Conservation (phyloP, 2,329 filamentous ascomycete species). For the Leptographium galeiforme region DNA sequence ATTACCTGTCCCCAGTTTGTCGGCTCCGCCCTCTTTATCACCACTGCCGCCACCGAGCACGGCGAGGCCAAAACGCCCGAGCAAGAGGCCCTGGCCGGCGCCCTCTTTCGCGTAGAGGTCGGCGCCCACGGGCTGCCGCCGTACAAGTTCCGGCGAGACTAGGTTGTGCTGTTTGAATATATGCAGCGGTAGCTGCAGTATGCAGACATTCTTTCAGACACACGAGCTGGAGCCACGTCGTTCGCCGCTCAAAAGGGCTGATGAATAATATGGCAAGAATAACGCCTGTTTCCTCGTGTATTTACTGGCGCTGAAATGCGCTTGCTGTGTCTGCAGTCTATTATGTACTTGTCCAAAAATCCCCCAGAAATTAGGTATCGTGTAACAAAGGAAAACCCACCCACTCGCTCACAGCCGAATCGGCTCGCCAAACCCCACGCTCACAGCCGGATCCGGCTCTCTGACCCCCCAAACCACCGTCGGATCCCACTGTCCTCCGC, state of each 20-base stretch:
- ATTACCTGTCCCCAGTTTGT: conserved; percentile 73
- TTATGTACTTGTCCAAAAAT: background rate
- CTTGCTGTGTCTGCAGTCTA: background rate
- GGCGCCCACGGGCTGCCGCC: conserved; percentile 51
- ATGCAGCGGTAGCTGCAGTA: no score
- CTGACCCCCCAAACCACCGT: conserved; percentile 42
- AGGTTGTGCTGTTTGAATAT: no score
- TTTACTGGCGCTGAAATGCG: no score
- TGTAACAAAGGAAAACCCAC: background rate
- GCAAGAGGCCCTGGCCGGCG: conserved; percentile 53
- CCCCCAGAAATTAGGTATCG: background rate
- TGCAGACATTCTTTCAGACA: no score
- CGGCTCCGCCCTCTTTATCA: conserved; percentile 64
- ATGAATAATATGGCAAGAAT: no score
- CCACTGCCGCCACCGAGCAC: conserved; percentile 40
- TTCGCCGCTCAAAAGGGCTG: no score
- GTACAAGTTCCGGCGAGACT: conserved; percentile 42
- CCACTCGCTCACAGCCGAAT: no score
- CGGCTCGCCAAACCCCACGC: background rate
- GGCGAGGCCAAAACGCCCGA: conserved; percentile 49
- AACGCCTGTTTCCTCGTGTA: background rate
- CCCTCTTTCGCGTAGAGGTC: conserved; percentile 64
- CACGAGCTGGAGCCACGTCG: no score
- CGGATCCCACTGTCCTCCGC: conserved; percentile 24
- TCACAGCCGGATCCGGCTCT: conserved; percentile 20